phyloP scores from a whole-genome alignment of 768 basidiomycete species.

The Chalciporus sphaerocephalus region DNA sequence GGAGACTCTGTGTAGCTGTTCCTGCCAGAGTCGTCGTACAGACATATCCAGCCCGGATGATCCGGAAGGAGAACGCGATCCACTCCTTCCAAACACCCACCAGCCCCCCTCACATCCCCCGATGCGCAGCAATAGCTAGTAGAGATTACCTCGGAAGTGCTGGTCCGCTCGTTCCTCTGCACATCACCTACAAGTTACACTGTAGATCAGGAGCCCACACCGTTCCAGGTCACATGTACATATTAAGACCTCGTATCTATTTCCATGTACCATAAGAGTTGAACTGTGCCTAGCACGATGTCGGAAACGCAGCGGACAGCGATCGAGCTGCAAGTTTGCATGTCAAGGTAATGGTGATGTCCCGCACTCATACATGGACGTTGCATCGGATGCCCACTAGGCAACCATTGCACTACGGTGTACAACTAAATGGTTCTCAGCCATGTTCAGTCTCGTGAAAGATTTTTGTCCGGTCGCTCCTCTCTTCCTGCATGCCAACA shows the following conservation, averaged over 20 bases:
- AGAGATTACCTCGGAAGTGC: not conserved
- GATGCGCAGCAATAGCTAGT: slow-evolving; percentile 13
- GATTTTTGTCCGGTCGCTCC: too few species aligned
- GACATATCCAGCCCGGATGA: slow-evolving; percentile 4
- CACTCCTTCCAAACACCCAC: slow-evolving; percentile 18
- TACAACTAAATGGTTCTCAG: too few species aligned
- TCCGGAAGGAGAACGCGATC: slow-evolving; percentile 14
- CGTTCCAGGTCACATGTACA: slow-evolving; percentile 9
- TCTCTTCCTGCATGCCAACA: too few species aligned
- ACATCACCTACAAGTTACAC: not conserved
- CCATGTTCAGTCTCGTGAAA: too few species aligned
- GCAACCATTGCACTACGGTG: too few species aligned
- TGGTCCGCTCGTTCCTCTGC: not conserved
- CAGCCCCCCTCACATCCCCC: slow-evolving; percentile 23
- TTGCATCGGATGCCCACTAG: too few species aligned
- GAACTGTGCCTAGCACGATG: too few species aligned
- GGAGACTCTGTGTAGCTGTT: slow-evolving; percentile 22
- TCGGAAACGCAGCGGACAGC: too few species aligned
- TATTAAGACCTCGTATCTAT: slow-evolving; percentile 1
- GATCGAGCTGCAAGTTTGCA: too few species aligned
- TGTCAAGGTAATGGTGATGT: too few species aligned
- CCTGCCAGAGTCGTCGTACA: slow-evolving; percentile 6
- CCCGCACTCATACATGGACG: too few species aligned
- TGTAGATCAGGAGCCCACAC: not conserved
- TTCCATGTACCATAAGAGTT: not conserved